These are phyloP conservation scores for Volvariella surrecta DNA, from an alignment of 1,284 basidiomycete genomes.

Conservation along the genomic window DNA sequence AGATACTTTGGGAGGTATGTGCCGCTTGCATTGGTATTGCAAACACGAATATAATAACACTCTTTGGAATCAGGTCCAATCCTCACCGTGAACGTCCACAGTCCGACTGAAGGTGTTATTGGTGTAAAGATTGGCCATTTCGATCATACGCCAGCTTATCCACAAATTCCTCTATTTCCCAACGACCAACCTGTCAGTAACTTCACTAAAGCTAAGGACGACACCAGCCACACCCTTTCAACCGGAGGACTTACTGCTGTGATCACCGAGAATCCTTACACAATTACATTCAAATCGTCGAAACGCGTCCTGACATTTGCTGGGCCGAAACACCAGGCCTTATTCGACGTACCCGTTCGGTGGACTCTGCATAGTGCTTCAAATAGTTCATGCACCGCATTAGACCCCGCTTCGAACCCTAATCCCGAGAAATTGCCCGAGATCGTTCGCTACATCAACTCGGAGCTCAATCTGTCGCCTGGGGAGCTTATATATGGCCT, in stretches of 20 bases:
- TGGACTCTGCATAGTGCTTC: constrained; percentile 55
- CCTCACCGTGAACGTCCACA: constrained; percentile 50
- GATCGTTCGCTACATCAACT: constrained; percentile 50
- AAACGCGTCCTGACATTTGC: constrained; percentile 43
- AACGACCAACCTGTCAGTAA: constrained; percentile 41
- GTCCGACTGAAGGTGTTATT: constrained; percentile 59
- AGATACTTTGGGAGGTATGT: constrained; percentile 56
- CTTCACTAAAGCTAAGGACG: constrained; percentile 27
- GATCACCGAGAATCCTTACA: constrained; percentile 51
- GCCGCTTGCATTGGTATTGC: neutral
- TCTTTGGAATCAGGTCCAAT: constrained; percentile 36
- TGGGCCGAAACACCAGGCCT: constrained; percentile 51
- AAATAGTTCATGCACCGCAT: constrained; percentile 50
- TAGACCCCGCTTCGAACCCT: constrained; percentile 52
- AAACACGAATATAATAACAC: neutral
- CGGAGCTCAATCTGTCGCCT: constrained; percentile 60
- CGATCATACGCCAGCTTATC: constrained; percentile 32
- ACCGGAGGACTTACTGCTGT: constrained; percentile 40
- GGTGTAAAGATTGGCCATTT: constrained; percentile 60
- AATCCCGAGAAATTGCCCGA: constrained; percentile 34
- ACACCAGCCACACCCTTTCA: constrained; percentile 28
- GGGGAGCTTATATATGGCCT: constrained; percentile 69
- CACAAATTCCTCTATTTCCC: constrained; percentile 57
- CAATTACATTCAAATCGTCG: constrained; percentile 49
- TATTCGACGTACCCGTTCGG: constrained; percentile 57